phyloP scores from a whole-genome alignment of 78 protist species.

The Cavenderia fasciculata region DNA sequence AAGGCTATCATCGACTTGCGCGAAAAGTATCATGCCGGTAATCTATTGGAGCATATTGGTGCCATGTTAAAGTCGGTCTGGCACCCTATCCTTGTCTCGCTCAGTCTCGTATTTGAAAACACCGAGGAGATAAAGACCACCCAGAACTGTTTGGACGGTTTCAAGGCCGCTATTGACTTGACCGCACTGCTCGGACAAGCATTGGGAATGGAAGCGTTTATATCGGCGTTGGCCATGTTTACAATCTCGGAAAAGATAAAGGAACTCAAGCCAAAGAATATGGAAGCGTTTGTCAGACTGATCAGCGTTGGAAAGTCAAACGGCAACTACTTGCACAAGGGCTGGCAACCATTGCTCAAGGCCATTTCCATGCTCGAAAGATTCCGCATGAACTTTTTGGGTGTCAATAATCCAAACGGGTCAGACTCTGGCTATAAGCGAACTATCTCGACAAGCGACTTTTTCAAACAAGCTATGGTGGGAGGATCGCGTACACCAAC shows the following conservation, averaged over 20 bases:
- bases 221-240: constrained; percentile 92
- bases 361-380: constrained; percentile 89
- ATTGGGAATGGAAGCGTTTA: constrained; percentile 94
- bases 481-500: not conserved
- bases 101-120: constrained; percentile 86
- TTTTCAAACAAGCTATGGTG: not conserved
- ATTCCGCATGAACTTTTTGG: constrained; percentile 70
- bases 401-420: constrained; percentile 63
- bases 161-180: constrained; percentile 82
- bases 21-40: constrained; percentile 67
- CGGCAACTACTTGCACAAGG: constrained; percentile 88
- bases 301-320: constrained; percentile 87
- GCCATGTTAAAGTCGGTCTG: constrained; percentile 86
- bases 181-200: constrained; percentile 81
- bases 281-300: constrained; percentile 87
- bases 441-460: constrained; percentile 25
- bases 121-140: constrained; percentile 52
- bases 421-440: constrained; percentile 6
- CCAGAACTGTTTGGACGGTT: constrained; percentile 89
- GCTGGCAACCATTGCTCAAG: constrained; percentile 91
- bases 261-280: constrained; percentile 89
- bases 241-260: constrained; percentile 76
- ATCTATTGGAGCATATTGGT: constrained; percentile 45
- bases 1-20: constrained; percentile 8
- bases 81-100: constrained; percentile 85